phyloP scores from a whole-genome alignment of 148 eudicot genomes.

The Dianthus caryophyllus region DNA sequence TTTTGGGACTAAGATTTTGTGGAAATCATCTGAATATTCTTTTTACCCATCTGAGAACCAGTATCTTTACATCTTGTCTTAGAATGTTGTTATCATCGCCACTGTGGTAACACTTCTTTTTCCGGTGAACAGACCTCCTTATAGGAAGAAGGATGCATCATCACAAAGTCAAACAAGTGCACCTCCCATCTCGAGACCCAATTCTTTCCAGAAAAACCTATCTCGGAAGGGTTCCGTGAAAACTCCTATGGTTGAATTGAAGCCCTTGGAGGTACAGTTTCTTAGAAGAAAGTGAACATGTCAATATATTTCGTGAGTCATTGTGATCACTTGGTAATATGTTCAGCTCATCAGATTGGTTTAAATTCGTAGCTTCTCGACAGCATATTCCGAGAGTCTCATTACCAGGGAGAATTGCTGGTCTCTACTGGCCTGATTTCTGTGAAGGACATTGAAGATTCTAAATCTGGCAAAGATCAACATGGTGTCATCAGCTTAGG shows the following conservation, averaged over 20 bases:
- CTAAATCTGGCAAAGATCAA: conserved; percentile 50
- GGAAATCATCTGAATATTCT: not conserved
- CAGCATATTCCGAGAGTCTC: conserved; percentile 54
- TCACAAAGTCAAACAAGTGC: conserved; percentile 32
- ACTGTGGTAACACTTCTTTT: not conserved
- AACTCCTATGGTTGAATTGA: conserved; percentile 57
- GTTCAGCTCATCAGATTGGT: not conserved
- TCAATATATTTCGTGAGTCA: not conserved
- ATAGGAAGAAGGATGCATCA: conserved; percentile 41
- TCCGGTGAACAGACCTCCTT: conserved; percentile 51
- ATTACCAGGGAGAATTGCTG: conserved; percentile 55
- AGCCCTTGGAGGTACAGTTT: conserved; percentile 71
- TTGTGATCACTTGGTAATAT: not conserved
- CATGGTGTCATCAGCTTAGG: conserved; percentile 57
- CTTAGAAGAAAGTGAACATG: not conserved
- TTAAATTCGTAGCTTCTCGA: conserved; percentile 50
- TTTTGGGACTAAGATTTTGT: not conserved
- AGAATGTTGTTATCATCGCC: too few relatives aligned
- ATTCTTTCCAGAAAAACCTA: conserved; percentile 44
- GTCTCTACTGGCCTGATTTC: conserved; percentile 60
- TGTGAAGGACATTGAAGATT: conserved; percentile 68
- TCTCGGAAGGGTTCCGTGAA: conserved; percentile 45
- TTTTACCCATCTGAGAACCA: not conserved
- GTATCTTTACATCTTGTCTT: not conserved
- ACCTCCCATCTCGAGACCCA: conserved; percentile 50